A percentile compares a stretch with the other conserved stretches of the same genome.
These are phyloP conservation scores for Debaryomyces sp. DNA, from an alignment of 1,139 yeast genomes.

Conservation along the genomic window DNA sequence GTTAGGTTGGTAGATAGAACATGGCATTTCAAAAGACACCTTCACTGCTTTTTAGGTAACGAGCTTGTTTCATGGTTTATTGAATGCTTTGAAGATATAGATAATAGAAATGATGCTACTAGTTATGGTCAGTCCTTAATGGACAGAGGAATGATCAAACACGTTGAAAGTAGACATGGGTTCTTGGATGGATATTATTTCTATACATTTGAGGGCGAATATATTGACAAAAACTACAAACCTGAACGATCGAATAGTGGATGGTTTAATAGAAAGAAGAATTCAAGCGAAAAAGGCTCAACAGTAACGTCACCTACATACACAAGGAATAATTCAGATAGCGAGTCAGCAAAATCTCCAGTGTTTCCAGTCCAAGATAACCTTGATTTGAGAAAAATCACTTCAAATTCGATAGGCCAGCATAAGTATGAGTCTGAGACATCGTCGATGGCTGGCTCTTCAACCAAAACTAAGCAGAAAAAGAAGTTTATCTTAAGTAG, in stretches of 20 bases:
- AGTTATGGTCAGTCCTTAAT: slow-evolving; percentile 75
- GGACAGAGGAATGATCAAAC: slow-evolving; percentile 71
- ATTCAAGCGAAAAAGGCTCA: slow-evolving; percentile 15
- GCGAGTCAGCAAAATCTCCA: slow-evolving; percentile 33
- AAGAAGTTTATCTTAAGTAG: slow-evolving; percentile 52
- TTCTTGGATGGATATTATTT: slow-evolving; percentile 93
- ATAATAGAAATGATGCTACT: slow-evolving; percentile 80
- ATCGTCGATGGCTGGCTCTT: slow-evolving; percentile 37
- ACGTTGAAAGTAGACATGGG: slow-evolving; percentile 81
- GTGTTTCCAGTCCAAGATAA: slow-evolving; percentile 21
- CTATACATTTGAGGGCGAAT: slow-evolving; percentile 69
- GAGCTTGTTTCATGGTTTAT: slow-evolving; percentile 86
- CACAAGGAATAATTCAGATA: slow-evolving; percentile 31
- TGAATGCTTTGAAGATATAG: slow-evolving; percentile 76
- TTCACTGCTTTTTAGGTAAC: slow-evolving; percentile 80
- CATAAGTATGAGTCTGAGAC: slow-evolving; percentile 31
- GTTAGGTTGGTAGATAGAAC: slow-evolving; percentile 71
- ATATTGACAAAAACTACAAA: slow-evolving; percentile 37
- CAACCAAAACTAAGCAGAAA: slow-evolving; percentile 24
- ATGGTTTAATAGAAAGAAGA: slow-evolving; percentile 41
- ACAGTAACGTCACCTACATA: slow-evolving; percentile 18
- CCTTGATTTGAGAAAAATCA: slow-evolving; percentile 26
- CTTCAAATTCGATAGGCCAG: slow-evolving; percentile 25
- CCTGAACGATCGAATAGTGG: slow-evolving; percentile 18
- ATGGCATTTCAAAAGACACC: slow-evolving; percentile 88